phyloP scores from a whole-genome alignment of 2,329 filamentous ascomycete species.

The Leptodontidium sp. region DNA sequence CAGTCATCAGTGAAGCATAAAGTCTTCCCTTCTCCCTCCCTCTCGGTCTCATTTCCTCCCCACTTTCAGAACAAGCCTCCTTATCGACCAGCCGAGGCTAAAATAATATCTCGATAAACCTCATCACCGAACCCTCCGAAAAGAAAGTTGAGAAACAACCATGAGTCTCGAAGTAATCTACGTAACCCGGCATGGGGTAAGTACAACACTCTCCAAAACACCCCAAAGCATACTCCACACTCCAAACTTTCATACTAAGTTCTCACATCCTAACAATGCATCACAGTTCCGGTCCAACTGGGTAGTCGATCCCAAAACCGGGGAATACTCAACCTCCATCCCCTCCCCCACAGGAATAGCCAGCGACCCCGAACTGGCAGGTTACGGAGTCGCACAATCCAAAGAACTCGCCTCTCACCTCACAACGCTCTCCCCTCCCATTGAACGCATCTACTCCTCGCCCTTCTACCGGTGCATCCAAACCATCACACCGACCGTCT shows the following conservation, averaged over 20 bases:
- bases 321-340: constrained; percentile 77
- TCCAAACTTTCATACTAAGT: constrained; percentile 29
- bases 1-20: background rate
- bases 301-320: constrained; percentile 82
- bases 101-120: constrained; percentile 12
- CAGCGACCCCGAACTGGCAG: constrained; percentile 85
- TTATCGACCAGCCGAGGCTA: constrained; percentile 21
- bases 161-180: constrained; percentile 72
- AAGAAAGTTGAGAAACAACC: constrained; percentile 25
- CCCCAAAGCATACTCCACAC: constrained; percentile 12
- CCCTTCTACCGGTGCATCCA: constrained; percentile 90
- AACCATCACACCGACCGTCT: constrained; percentile 76
- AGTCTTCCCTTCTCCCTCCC: background rate
- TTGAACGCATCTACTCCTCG: constrained; percentile 82
- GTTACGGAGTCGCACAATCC: constrained; percentile 86
- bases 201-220: constrained; percentile 45
- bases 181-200: constrained; percentile 77
- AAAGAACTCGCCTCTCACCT: constrained; percentile 77
- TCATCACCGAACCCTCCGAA: constrained; percentile 22
- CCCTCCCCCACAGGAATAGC: constrained; percentile 87
- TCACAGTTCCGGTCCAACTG: constrained; percentile 87
- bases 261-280: constrained; percentile 26
- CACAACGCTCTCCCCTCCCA: constrained; percentile 66
- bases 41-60: background rate
- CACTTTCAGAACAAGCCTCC: constrained; percentile 10